Percentiles rank a stretch among this genome's conserved stretches.
Evolutionary conservation across 495 filamentous ascomycete genomes (phyloP).

Genomic region (Paragyromitra xinjiangensis): DNA sequence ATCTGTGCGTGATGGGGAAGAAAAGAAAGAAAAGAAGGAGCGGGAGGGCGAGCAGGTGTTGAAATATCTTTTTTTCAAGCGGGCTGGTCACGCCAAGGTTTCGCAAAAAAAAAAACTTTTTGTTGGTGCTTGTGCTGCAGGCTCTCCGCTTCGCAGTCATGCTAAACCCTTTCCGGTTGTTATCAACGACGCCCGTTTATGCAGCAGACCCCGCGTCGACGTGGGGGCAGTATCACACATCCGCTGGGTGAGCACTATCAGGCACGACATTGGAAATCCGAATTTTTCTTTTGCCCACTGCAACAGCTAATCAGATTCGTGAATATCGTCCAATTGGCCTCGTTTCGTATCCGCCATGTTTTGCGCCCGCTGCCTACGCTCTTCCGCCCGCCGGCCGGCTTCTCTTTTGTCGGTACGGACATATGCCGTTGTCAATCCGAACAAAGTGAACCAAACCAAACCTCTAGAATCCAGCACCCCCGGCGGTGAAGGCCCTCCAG

Average conservation of each 20-base stretch:
- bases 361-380: constrained; percentile 55
- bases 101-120: constrained; percentile 33
- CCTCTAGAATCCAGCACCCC: constrained; percentile 34
- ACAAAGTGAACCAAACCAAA: constrained; percentile 36
- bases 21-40: constrained; percentile 1
- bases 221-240: constrained; percentile 1
- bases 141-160: too few relatives aligned
- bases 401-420: constrained; percentile 19
- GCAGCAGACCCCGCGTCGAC: constrained; percentile 39
- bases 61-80: constrained; percentile 28
- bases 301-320: constrained; percentile 16
- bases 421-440: constrained; percentile 27
- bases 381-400: constrained; percentile 15
- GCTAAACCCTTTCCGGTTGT: constrained; percentile 1
- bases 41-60: constrained; percentile 5
- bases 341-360: constrained; percentile 51
- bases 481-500: constrained; percentile 52
- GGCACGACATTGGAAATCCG: constrained; percentile 15
- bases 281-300: constrained; percentile 23
- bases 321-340: constrained; percentile 6
- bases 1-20: constrained; percentile 34
- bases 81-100: constrained; percentile 38
- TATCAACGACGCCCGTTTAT: constrained; percentile 14
- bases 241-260: background rate
- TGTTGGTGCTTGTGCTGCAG: constrained; percentile 3